A percentile compares a stretch with the other conserved stretches of the same genome.
Conservation (phyloP, 2,329 filamentous ascomycete species). For the Parastagonospora nodorum region DNA sequence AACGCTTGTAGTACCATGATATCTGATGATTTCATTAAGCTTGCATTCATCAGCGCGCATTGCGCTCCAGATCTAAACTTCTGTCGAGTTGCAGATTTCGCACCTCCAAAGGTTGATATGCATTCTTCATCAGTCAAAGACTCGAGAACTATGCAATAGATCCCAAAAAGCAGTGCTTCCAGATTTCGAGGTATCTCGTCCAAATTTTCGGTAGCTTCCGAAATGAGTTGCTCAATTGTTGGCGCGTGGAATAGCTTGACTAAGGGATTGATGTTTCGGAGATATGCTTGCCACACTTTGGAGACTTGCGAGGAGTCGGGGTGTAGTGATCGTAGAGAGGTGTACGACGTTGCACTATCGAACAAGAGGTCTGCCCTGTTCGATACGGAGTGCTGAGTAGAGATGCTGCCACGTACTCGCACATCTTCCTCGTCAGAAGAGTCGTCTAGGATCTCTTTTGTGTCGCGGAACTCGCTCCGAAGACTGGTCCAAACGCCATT, state of each 20-base stretch:
- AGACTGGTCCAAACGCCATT: constrained; percentile 41
- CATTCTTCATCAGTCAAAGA: constrained; percentile 64
- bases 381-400: constrained; percentile 1
- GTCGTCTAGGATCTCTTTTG: constrained; percentile 36
- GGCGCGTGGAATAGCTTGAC: constrained; percentile 75
- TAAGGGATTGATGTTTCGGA: constrained; percentile 76
- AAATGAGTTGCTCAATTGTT: constrained; percentile 67
- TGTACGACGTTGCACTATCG: constrained; percentile 12
- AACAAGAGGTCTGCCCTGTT: constrained; percentile 28
- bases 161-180: constrained; percentile 55
- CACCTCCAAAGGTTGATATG: constrained; percentile 57
- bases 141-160: constrained; percentile 38
- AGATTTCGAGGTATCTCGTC: constrained; percentile 61
- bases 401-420: not conserved
- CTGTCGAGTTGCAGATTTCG: constrained; percentile 56
- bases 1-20: constrained; percentile 70
- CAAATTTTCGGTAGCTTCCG: constrained; percentile 65
- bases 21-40: constrained; percentile 70
- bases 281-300: constrained; percentile 74
- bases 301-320: constrained; percentile 70
- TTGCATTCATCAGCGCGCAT: constrained; percentile 68
- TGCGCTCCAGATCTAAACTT: constrained; percentile 65
- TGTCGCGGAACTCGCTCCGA: constrained; percentile 34
- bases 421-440: constrained; percentile 33
- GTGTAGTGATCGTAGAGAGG: constrained; percentile 51